Conservation (phyloP, 2,329 filamentous ascomycete species). For the Juglanconis juglandina region DNA sequence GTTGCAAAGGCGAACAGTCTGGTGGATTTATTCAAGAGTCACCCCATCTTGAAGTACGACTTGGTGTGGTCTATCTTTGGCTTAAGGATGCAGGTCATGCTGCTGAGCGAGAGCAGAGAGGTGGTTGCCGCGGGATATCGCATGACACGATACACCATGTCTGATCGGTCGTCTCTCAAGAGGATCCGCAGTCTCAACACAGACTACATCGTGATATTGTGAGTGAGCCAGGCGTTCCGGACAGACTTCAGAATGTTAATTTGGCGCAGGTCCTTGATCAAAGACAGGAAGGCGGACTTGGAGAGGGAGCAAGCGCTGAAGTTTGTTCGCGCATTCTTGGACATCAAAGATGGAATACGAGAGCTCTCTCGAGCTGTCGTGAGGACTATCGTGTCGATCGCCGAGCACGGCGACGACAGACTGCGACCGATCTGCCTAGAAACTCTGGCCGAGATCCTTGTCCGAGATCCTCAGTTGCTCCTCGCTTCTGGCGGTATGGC, state of each 20-base stretch:
- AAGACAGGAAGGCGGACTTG: constrained; percentile 94
- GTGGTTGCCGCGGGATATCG: constrained; percentile 93
- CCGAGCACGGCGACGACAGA: constrained; percentile 80
- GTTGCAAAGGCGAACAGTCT: constrained; percentile 87
- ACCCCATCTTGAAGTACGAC: constrained; percentile 94
- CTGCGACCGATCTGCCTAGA: constrained; percentile 87
- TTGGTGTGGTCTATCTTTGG: constrained; percentile 95
- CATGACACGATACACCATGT: constrained; percentile 90
- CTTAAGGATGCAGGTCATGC: constrained; percentile 88
- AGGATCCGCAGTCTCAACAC: constrained; percentile 86
- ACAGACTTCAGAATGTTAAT: constrained; percentile 7
- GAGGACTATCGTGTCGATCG: constrained; percentile 84
- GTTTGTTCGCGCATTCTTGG: constrained; percentile 89
- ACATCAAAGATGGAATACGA: constrained; percentile 86
- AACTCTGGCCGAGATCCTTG: constrained; percentile 85
- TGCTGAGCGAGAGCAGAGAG: constrained; percentile 91
- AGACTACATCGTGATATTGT: constrained; percentile 83
- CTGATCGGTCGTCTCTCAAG: constrained; percentile 82
- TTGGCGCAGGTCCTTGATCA: constrained; percentile 68
- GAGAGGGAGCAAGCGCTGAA: constrained; percentile 96
- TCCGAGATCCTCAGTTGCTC: constrained; percentile 78
- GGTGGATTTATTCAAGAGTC: constrained; percentile 92
- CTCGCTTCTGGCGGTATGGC: constrained; percentile 80
- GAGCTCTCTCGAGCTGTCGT: constrained; percentile 86
- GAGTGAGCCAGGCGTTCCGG: constrained; percentile 21